A percentile compares a stretch with the other conserved stretches of the same genome.
phyloP scores from a whole-genome alignment of 345 rosid genomes.

The Laguncularia racemosa region DNA sequence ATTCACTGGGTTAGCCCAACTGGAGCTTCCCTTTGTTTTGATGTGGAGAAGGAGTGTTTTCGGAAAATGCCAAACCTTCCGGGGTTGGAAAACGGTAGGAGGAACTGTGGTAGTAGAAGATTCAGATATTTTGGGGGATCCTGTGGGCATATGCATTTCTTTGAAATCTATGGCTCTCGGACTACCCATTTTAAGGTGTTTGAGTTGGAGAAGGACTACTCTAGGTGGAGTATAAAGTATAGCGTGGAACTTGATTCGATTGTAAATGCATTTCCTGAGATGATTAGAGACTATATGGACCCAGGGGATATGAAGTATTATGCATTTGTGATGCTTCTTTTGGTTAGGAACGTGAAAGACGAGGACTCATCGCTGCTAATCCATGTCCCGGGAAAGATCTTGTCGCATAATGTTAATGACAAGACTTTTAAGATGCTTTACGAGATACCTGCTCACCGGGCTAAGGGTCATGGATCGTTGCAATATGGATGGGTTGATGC shows the following conservation, averaged over 20 bases:
- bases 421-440: constrained; percentile 14
- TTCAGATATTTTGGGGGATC: constrained; percentile 17
- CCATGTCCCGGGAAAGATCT: constrained; percentile 22
- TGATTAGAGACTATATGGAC: constrained; percentile 12
- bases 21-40: constrained; percentile 15
- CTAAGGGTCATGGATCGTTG: constrained; percentile 3
- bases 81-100: not conserved
- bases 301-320: constrained; percentile 6
- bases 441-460: not conserved
- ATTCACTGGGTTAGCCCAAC: constrained; percentile 26
- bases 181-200: constrained; percentile 12
- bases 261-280: constrained; percentile 15
- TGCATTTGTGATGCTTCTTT: constrained; percentile 10
- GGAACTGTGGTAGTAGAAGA: constrained; percentile 11
- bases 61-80: constrained; percentile 11
- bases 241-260: constrained; percentile 14
- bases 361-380: constrained; percentile 17
- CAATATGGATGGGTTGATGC: constrained; percentile 24
- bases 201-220: constrained; percentile 18
- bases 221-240: constrained; percentile 17
- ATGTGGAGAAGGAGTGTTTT: constrained; percentile 11
- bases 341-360: constrained; percentile 12
- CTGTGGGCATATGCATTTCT: constrained; percentile 19
- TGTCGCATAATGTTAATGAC: constrained; percentile 11
- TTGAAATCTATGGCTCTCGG: constrained; percentile 15